These are phyloP conservation scores for Asparagopsis taxiformis DNA, from an alignment of 31 red algal genomes.

Conservation along the genomic window DNA sequence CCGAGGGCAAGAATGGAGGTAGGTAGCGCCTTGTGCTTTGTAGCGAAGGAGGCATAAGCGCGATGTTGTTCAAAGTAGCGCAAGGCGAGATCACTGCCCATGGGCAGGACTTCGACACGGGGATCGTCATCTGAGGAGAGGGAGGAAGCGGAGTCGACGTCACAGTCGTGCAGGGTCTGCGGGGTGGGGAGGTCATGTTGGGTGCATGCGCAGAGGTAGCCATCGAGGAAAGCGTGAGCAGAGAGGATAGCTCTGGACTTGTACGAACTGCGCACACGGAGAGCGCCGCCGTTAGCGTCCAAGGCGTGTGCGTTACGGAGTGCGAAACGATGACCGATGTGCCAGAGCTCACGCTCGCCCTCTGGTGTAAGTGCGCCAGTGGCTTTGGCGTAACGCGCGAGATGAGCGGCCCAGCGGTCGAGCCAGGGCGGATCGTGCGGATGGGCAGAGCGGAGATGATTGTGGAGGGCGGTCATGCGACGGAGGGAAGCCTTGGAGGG, in stretches of 20 bases:
- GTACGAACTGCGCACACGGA: slow-evolving; percentile 45
- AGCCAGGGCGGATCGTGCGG: slow-evolving; percentile 36
- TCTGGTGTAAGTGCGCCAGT: slow-evolving; percentile 42
- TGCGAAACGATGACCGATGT: slow-evolving; percentile 56
- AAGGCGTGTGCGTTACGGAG: slow-evolving; percentile 23
- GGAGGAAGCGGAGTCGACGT: slow-evolving; percentile 24
- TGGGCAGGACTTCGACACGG: slow-evolving; percentile 28
- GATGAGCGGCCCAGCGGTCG: slow-evolving; percentile 32
- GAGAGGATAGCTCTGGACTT: slow-evolving; percentile 56
- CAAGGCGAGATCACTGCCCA: slow-evolving; percentile 29
- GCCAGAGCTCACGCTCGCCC: slow-evolving; percentile 48
- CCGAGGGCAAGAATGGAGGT: slow-evolving; percentile 13
- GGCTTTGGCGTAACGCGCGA: slow-evolving; percentile 15
- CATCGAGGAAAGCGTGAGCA: slow-evolving; percentile 56
- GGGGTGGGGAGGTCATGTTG: slow-evolving; percentile 19
- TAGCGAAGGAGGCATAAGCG: slow-evolving; percentile 43
- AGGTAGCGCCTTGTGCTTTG: slow-evolving; percentile 39
- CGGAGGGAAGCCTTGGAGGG: slow-evolving; percentile 33
- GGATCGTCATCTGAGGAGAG: slow-evolving; percentile 29
- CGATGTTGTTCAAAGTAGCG: slow-evolving; percentile 60
- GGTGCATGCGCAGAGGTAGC: slow-evolving; percentile 30
- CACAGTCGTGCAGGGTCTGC: slow-evolving; percentile 14
- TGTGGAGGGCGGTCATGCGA: slow-evolving; percentile 43
- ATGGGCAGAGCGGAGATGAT: slow-evolving; percentile 21
- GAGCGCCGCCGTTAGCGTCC: slow-evolving; percentile 1